These are phyloP conservation scores for Ogataea hybrid DNA, from an alignment of 1,139 yeast genomes.

Conservation along the genomic window DNA sequence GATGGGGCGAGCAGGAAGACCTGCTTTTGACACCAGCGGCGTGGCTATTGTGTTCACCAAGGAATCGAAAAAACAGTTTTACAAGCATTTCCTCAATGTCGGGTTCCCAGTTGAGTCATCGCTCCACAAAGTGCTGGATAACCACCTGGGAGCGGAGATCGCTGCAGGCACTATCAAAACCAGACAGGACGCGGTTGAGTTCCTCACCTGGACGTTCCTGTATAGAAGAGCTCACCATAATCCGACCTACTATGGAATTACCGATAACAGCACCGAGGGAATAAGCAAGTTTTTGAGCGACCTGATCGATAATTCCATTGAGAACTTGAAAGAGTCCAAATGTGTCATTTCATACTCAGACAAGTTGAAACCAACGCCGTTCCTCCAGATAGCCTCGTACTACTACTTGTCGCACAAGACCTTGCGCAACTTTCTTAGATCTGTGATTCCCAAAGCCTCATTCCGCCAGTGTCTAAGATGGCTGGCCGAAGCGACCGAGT, in stretches of 20 bases:
- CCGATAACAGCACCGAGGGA: constrained; percentile 64
- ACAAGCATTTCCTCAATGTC: constrained; percentile 88
- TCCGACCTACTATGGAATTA: constrained; percentile 92
- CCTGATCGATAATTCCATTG: constrained; percentile 69
- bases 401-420: constrained; percentile 94
- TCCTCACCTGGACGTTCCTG: constrained; percentile 91
- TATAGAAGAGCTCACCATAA: constrained; percentile 93
- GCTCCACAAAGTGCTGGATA: constrained; percentile 85
- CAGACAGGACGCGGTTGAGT: constrained; percentile 88
- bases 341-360: constrained; percentile 61
- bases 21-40: constrained; percentile 94
- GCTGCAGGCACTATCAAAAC: constrained; percentile 81
- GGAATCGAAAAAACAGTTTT: constrained; percentile 86
- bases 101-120: constrained; percentile 99
- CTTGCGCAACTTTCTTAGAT: constrained; percentile 61
- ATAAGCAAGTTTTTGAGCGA: constrained; percentile 68
- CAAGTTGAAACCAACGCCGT: constrained; percentile 67
- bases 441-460: constrained; percentile 47
- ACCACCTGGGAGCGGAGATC: constrained; percentile 96
- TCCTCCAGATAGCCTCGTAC: constrained; percentile 81
- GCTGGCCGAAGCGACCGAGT: constrained; percentile 81
- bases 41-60: constrained; percentile 93
- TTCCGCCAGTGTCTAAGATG: constrained; percentile 71
- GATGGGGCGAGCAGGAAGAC: constrained; percentile 97
- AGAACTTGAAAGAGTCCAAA: constrained; percentile 64